phyloP scores from a whole-genome alignment of 768 basidiomycete species.

The Lactifluus piperatus region DNA sequence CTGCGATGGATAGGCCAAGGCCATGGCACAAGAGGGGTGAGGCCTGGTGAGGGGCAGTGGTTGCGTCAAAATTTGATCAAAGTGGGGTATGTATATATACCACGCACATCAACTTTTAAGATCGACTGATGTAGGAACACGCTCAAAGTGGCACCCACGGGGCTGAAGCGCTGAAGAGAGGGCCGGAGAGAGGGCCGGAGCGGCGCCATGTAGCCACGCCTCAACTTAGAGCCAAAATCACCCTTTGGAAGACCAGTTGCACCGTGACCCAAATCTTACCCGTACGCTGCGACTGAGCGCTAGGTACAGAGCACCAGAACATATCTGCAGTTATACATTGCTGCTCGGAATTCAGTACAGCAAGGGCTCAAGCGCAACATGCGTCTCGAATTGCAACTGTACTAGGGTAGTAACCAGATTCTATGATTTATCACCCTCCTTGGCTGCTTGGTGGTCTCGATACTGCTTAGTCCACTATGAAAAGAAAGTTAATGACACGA shows the following conservation, averaged over 20 bases:
- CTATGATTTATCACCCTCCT: constrained; percentile 16
- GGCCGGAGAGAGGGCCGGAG: neutral
- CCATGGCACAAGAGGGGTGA: constrained; percentile 2
- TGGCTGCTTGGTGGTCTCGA: constrained; percentile 3
- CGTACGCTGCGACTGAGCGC: neutral
- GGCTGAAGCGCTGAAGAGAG: too few relatives aligned
- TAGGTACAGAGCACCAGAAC: neutral
- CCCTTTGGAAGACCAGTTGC: too few relatives aligned
- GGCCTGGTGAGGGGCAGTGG: constrained; percentile 4
- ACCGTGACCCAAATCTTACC: neutral
- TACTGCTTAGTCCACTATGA: constrained; percentile 20
- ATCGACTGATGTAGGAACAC: neutral
- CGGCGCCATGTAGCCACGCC: too few relatives aligned
- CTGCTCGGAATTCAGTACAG: neutral
- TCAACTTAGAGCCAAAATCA: too few relatives aligned
- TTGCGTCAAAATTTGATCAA: neutral
- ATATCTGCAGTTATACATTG: neutral
- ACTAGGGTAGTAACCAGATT: neutral
- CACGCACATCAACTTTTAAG: constrained; percentile 13
- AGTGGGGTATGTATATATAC: constrained; percentile 18
- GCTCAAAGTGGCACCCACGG: constrained; percentile 15
- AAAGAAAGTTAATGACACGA: neutral
- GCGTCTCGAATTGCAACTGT: neutral
- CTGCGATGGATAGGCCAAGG: constrained; percentile 15
- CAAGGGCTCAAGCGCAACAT: neutral